Base-by-base conservation (phyloP, 441 rosid species). In the Erodium moschatum region DNA sequence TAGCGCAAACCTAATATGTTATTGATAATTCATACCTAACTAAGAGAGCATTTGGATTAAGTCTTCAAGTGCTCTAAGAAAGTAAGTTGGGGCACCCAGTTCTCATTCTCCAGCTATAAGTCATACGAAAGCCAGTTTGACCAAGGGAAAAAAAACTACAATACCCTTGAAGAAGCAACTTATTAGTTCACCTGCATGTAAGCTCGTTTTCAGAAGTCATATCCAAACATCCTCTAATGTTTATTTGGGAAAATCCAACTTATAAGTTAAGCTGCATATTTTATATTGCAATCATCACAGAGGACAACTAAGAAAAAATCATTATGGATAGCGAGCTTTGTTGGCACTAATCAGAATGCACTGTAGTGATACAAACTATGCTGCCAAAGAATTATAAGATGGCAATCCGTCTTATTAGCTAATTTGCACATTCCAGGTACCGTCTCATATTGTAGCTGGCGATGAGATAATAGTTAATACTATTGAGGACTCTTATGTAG, bases 391-490 rank as follows among this genome's bases (percentile, higher is more conserved):
- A 4, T 50, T 71, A 18, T 42, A 38, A 68, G n/a, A 33, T 68
- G 40, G 40, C 6, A 40, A 27, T 67, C 13, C 2, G 8, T 5
- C 66, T n/a, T 52, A 33, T 38, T 24, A n/a, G 8, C 9, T 46
- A 1, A 56, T 8, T 19, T 48, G 19, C 50, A 48, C 66, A 65
- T 70, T 62, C 61, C 35, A 92, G 98, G 92, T 90, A 69, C 96
- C 96, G 8, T 54, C 92, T 44, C 91, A 86, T 83, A 83, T 93
- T 46, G 89, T 85, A 67, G 74, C 67, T 54, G 98, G 95, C 11
- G 97, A 93, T 77, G 86, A 77, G 79, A 82, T 93, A 68, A 78
- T 89, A 74, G 79, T 93, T 66, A 83, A 83, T 78, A 86, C 98
- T 2, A 86, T 77, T 18, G 91, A 90, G 12, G 81, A 85, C 74